Conservation (phyloP, 2,329 filamentous ascomycete species). For the Fusarium robinianum region DNA sequence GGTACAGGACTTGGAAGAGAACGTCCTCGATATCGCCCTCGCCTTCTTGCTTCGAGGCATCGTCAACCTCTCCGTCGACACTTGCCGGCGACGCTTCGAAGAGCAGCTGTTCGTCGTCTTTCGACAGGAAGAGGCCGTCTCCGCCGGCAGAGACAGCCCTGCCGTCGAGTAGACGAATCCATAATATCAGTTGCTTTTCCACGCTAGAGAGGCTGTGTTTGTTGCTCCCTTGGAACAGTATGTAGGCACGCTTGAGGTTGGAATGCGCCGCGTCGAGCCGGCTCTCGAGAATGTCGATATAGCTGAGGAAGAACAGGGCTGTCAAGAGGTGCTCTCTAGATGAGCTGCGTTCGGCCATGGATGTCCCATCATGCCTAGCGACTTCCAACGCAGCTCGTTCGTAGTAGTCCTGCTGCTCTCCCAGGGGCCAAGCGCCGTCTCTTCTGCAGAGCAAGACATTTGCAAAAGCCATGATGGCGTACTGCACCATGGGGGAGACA, state of each 20-base stretch:
- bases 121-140: conserved; percentile 56
- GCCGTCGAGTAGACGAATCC: conserved; percentile 60
- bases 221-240: conserved; percentile 49
- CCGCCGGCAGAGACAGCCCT: conserved; percentile 60
- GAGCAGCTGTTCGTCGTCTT: conserved; percentile 52
- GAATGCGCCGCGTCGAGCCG: conserved; percentile 52
- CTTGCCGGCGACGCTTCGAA: conserved; percentile 49
- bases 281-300: conserved; percentile 54
- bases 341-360: conserved; percentile 38
- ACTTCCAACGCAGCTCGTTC: conserved; percentile 44
- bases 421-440: conserved; percentile 40
- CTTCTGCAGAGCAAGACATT: conserved; percentile 48
- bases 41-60: conserved; percentile 27
- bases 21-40: conserved; percentile 53
- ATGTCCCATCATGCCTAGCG: conserved; percentile 25
- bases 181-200: conserved; percentile 56
- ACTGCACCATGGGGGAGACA: conserved; percentile 51
- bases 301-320: conserved; percentile 58
- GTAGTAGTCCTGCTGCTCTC: conserved; percentile 45
- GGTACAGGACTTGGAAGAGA: conserved; percentile 58
- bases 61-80: conserved; percentile 40
- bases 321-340: conserved; percentile 51
- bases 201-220: conserved; percentile 43
- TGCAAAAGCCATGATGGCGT: conserved; percentile 57
- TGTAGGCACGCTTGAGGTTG: conserved; percentile 55